Evolutionary conservation across 768 basidiomycete genomes (phyloP).

Genomic region (Russula earlei): DNA sequence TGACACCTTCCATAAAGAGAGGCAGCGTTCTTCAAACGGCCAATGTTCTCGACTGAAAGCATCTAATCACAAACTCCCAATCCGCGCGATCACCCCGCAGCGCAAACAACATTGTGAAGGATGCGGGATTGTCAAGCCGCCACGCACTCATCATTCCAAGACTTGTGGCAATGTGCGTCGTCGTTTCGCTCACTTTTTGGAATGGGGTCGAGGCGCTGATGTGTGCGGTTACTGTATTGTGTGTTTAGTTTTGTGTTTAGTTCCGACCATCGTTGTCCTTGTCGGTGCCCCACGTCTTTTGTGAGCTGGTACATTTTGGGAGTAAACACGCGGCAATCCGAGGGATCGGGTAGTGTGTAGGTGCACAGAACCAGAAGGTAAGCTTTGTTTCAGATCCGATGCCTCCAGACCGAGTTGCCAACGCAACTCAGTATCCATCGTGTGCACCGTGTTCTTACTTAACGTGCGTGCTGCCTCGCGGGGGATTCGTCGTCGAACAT

Average conservation of each 20-base stretch:
- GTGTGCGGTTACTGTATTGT: conserved; percentile 43
- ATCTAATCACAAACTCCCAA: conserved; percentile 24
- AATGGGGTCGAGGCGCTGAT: background rate
- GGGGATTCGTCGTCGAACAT: conserved; percentile 38
- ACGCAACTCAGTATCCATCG: conserved; percentile 44
- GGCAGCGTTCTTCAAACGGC: background rate
- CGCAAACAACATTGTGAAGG: conserved; percentile 49
- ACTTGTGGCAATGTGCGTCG: conserved; percentile 67
- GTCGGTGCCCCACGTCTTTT: conserved; percentile 34
- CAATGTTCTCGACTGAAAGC: background rate
- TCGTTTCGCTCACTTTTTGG: background rate
- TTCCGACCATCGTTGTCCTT: conserved; percentile 89
- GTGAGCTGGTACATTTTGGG: background rate
- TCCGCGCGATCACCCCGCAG: conserved; percentile 35
- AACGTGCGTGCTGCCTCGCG: conserved; percentile 31
- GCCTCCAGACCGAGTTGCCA: background rate
- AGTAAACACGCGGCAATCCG: conserved; percentile 8
- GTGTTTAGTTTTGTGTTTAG: conserved; percentile 73
- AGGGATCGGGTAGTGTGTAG: conserved; percentile 95
- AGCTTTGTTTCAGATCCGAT: conserved; percentile 8
- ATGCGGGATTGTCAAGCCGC: conserved; percentile 64
- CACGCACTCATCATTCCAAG: conserved; percentile 72
- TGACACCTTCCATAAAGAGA: background rate
- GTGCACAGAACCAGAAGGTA: conserved; percentile 85
- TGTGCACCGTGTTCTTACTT: conserved; percentile 50